Percentiles rank a stretch among this genome's conserved stretches.
These are phyloP conservation scores for Rachicladosporium sp. DNA, from an alignment of 2,329 filamentous ascomycete species.

Conservation along the genomic window DNA sequence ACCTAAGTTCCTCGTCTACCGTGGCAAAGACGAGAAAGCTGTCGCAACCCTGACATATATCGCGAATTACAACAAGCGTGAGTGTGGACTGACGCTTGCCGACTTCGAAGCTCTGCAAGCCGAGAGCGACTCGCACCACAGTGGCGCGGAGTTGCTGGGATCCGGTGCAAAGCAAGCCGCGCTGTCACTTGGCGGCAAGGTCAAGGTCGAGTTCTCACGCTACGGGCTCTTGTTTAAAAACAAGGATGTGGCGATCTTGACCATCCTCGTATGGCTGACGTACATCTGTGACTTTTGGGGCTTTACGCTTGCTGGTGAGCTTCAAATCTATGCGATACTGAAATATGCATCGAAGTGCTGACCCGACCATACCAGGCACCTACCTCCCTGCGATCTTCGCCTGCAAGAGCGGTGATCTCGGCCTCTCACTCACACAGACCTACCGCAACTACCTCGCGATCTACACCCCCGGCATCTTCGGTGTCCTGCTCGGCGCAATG, in stretches of 20 bases:
- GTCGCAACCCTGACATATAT: conserved; percentile 34
- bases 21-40: conserved; percentile 40
- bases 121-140: conserved; percentile 18
- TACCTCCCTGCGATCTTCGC: conserved; percentile 41
- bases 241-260: conserved; percentile 32
- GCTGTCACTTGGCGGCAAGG: conserved; percentile 21
- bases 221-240: conserved; percentile 35
- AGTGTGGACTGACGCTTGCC: conserved; percentile 23
- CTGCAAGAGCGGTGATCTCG: conserved; percentile 37
- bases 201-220: conserved; percentile 29
- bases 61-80: conserved; percentile 29
- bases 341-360: background rate
- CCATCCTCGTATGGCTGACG: conserved; percentile 38
- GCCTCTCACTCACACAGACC: conserved; percentile 34
- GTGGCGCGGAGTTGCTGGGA: conserved; percentile 20
- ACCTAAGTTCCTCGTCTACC: conserved; percentile 46
- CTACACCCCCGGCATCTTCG: conserved; percentile 40
- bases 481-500: conserved; percentile 38
- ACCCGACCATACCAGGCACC: conserved; percentile 21
- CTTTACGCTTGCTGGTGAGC: conserved; percentile 34
- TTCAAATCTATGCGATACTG: no score
- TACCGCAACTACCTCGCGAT: conserved; percentile 45
- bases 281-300: conserved; percentile 41
- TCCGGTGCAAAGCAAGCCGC: conserved; percentile 18
- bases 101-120: conserved; percentile 25